phyloP scores from a whole-genome alignment of 768 basidiomycete genomes.

The Xanthoconium stramineum region DNA sequence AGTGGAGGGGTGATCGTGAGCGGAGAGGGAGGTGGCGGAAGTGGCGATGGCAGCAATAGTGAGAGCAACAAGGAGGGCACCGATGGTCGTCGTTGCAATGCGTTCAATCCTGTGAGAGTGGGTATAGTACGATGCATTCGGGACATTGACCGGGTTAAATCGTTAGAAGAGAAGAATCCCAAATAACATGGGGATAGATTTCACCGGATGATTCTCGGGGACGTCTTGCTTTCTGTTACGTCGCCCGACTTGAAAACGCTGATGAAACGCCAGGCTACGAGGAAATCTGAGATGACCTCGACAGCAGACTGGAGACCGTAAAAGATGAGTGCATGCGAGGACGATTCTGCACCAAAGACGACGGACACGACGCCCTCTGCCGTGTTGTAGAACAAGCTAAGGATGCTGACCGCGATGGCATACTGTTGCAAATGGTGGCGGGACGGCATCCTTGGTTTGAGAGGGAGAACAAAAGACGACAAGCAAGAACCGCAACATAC shows the following conservation, averaged over 20 bases:
- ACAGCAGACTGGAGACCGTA: constrained; percentile 48
- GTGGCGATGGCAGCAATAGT: constrained; percentile 36
- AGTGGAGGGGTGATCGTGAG: constrained; percentile 36
- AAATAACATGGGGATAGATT: not conserved
- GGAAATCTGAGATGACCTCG: constrained; percentile 42
- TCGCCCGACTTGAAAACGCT: constrained; percentile 33
- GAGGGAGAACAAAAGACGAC: not conserved
- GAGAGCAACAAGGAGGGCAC: constrained; percentile 35
- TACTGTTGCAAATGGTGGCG: constrained; percentile 28
- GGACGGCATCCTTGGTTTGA: constrained; percentile 15
- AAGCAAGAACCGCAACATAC: not conserved
- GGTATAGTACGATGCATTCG: not conserved
- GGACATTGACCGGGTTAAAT: not conserved
- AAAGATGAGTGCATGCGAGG: constrained; percentile 44
- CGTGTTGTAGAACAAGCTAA: constrained; percentile 38
- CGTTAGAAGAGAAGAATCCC: not conserved
- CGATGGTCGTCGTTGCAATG: constrained; percentile 35
- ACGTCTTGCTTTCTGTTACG: constrained; percentile 15
- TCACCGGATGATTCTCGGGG: constrained; percentile 15
- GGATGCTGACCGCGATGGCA: constrained; percentile 41
- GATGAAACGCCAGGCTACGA: constrained; percentile 46
- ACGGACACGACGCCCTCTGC: constrained; percentile 44
- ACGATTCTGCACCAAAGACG: constrained; percentile 42
- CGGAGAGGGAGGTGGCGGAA: constrained; percentile 34
- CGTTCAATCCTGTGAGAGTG: constrained; percentile 34